Evolutionary conservation across 2,329 filamentous ascomycete species (phyloP).

Genomic region (Leptographium flavum): DNA sequence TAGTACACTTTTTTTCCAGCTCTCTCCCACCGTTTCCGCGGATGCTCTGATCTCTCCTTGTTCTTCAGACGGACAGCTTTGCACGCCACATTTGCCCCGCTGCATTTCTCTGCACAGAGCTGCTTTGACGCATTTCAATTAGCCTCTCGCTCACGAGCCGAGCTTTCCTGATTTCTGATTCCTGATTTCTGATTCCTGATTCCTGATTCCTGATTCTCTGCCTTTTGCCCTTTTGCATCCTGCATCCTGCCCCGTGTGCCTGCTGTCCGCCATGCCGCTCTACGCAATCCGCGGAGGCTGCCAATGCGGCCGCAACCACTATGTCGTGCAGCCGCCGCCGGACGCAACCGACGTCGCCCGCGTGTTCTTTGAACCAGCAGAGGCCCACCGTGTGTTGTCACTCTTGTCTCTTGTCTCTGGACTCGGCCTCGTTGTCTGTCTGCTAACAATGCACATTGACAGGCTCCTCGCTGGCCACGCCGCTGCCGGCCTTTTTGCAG

Average conservation of each 20-base stretch:
- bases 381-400: constrained; percentile 50
- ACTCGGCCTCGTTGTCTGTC: not conserved
- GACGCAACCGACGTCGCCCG: constrained; percentile 41
- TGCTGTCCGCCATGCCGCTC: not conserved
- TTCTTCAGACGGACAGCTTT: too few relatives aligned
- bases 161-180: too few relatives aligned
- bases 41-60: not conserved
- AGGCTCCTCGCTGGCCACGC: constrained; percentile 55
- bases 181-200: too few relatives aligned
- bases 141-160: too few relatives aligned
- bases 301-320: constrained; percentile 75
- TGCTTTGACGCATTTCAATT: too few relatives aligned
- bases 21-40: not conserved
- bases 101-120: too few relatives aligned
- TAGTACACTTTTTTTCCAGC: constrained; percentile 7
- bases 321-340: constrained; percentile 56
- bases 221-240: too few relatives aligned
- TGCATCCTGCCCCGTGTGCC: too few relatives aligned
- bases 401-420: not conserved
- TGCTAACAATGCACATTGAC: not conserved
- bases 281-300: constrained; percentile 58
- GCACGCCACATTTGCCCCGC: too few relatives aligned
- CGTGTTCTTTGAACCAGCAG: constrained; percentile 62
- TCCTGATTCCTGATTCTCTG: too few relatives aligned
- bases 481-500: constrained; percentile 67